phyloP scores from a whole-genome alignment of 2,329 filamentous ascomycete genomes.

The Colletotrichum musicola region DNA sequence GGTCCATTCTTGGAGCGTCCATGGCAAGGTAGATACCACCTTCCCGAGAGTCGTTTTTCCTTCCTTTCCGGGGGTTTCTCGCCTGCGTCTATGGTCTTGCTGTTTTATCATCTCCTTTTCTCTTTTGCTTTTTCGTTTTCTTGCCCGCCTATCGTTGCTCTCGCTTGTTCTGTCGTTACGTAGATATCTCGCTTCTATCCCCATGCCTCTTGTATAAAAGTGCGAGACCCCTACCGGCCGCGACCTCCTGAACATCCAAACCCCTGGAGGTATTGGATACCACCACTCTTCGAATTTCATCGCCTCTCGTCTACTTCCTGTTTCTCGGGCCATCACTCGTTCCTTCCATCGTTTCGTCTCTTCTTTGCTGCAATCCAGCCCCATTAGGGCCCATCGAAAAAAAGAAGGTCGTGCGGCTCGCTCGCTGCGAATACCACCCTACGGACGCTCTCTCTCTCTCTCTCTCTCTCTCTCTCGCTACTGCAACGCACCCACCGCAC shows the following conservation, averaged over 20 bases:
- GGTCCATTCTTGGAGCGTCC: background rate
- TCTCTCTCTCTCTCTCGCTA: background rate
- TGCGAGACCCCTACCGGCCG: slow-evolving; percentile 15
- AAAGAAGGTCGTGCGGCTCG: slow-evolving; percentile 21
- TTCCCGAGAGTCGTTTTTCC: too few species aligned
- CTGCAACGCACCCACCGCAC: background rate
- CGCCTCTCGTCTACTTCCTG: background rate
- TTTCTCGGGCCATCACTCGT: background rate
- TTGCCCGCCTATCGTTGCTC: background rate
- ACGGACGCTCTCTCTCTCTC: background rate
- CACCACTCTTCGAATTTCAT: background rate
- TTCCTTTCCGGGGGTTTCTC: too few species aligned
- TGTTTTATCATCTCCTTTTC: too few species aligned
- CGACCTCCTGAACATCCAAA: slow-evolving; percentile 4
- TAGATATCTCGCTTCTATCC: background rate
- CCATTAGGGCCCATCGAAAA: slow-evolving; percentile 12
- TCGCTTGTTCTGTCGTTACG: background rate
- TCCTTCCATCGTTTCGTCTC: slow-evolving; percentile 32
- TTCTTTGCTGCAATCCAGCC: slow-evolving; percentile 14
- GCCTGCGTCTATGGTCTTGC: too few species aligned
- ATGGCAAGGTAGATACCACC: too few species aligned
- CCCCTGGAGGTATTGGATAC: background rate
- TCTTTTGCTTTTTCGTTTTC: background rate
- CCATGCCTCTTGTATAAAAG: slow-evolving; percentile 4
- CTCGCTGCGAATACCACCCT: slow-evolving; percentile 10